Evolutionary conservation across 2,329 filamentous ascomycete species (phyloP).

Genomic region (Rhynchosporium agropyri): DNA sequence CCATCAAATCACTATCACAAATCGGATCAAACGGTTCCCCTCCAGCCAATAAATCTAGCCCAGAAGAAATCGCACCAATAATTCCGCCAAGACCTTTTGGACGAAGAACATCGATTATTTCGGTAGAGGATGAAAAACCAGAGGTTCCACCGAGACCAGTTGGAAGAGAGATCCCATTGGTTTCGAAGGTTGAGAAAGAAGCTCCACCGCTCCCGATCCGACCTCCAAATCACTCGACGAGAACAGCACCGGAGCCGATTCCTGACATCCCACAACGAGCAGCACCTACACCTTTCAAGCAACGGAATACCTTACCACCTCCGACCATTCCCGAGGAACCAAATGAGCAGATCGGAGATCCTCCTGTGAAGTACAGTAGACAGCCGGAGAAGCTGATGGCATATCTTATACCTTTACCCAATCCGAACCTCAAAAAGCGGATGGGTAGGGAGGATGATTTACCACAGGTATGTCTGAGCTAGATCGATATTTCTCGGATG

Average conservation of each 20-base stretch:
- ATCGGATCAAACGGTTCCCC: conserved; percentile 3
- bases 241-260: conserved; percentile 3
- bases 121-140: background rate
- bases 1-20: background rate
- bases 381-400: conserved; percentile 23
- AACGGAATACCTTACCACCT: background rate
- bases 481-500: background rate
- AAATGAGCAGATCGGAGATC: background rate
- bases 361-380: conserved; percentile 19
- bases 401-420: conserved; percentile 27
- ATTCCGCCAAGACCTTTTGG: background rate
- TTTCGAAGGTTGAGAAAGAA: background rate
- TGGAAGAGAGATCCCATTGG: conserved; percentile 1
- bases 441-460: conserved; percentile 6
- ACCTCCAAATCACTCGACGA: conserved; percentile 4
- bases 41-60: background rate
- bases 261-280: conserved; percentile 3
- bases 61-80: background rate
- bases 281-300: conserved; percentile 8
- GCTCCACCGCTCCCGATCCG: conserved; percentile 3
- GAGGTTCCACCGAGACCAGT: background rate
- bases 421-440: conserved; percentile 18
- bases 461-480: background rate
- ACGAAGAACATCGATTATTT: background rate
- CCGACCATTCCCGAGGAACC: conserved; percentile 13